Evolutionary conservation across 495 filamentous ascomycete species (phyloP), one percentile per base, ranked within the genome.

Genomic region (Lindgomyces ingoldianus): DNA sequence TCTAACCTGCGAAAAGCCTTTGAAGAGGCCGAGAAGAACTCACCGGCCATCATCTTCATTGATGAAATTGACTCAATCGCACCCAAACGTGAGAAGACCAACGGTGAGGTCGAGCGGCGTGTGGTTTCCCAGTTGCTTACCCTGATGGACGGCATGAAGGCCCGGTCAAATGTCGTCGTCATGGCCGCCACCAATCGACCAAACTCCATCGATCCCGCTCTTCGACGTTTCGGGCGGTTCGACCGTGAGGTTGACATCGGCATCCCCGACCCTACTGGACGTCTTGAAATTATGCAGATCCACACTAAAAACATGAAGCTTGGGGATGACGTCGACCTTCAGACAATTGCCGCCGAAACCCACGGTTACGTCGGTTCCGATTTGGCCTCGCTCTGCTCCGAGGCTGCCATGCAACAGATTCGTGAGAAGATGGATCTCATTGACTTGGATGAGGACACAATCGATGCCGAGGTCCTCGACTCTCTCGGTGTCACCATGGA

Each of bases 301-400:
- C 94, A 98, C 82, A 98, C 95, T 70, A 98, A 98, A 87, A 98
- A 98, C 85, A 98, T 98, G 94, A 98, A 98, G 83, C 85, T 98
- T 27, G 91, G 81, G 49, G 95, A 96, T 47, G 94, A 98, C 74
- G 94, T 98, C 44, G 94, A 98, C 74, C 87, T 98, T 21, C 92
- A 96, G 81, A 86, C 91, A 70, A 97, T 98, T 72, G 95, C 94
- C 39, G 87, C 95, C 39, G 95, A 98, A 82, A 98, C 94, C 52
- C 94, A 98, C 80, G 94, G 94, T 81, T 98, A 97, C 71, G 94
- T 98, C 75, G 94, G 94, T 80, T 98, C 94, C 36, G 94, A 98
- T 88, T 79, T 98, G 74, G 94, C 94, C 41, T 96, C 94, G n/a
- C 89, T 98, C 60, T 98, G 94, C 81, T 98, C 94, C 11, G 94